Percentiles rank a stretch among this genome's conserved stretches.
Evolutionary conservation across 1,284 basidiomycete genomes (phyloP).

Genomic region (Papiliotrema fonsecae): DNA sequence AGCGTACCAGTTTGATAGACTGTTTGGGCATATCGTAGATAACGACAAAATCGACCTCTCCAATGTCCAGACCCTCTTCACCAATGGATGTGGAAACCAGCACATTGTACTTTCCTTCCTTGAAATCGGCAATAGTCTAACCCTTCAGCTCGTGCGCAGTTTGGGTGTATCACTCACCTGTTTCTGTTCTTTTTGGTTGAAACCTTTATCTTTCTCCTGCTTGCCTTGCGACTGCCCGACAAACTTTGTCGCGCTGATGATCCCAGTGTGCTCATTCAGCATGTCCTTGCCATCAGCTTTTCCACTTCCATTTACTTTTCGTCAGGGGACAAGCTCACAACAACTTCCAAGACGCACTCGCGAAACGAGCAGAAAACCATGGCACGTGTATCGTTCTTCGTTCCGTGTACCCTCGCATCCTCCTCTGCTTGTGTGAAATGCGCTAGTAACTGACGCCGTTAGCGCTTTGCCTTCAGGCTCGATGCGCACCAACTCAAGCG

Average conservation of each 20-base stretch:
- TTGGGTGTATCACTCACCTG: slow-evolving; percentile 54
- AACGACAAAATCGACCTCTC: slow-evolving; percentile 94
- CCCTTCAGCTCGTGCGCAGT: neutral
- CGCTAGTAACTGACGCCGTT: slow-evolving; percentile 54
- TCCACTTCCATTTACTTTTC: neutral
- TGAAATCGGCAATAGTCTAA: slow-evolving; percentile 69
- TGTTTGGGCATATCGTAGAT: slow-evolving; percentile 97
- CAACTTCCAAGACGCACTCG: slow-evolving; percentile 85
- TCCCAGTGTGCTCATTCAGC: slow-evolving; percentile 64
- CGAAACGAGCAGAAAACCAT: slow-evolving; percentile 95
- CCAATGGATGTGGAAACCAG: slow-evolving; percentile 96
- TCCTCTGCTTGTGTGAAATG: slow-evolving; percentile 66
- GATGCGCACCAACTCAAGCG: slow-evolving; percentile 58
- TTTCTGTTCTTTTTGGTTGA: slow-evolving; percentile 87
- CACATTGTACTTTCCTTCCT: slow-evolving; percentile 80
- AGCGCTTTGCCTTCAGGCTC: neutral
- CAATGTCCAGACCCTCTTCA: slow-evolving; percentile 99
- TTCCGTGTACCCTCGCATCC: slow-evolving; percentile 51
- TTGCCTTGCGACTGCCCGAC: slow-evolving; percentile 88
- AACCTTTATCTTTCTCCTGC: slow-evolving; percentile 67
- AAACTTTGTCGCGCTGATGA: slow-evolving; percentile 75
- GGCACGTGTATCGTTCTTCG: slow-evolving; percentile 61
- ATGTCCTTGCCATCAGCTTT: slow-evolving; percentile 50
- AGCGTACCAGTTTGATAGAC: slow-evolving; percentile 85
- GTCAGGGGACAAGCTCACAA: slow-evolving; percentile 49